Evolutionary conservation across 192 early-diverging fungal species (phyloP).

Genomic region (Backusella psychrophila): DNA sequence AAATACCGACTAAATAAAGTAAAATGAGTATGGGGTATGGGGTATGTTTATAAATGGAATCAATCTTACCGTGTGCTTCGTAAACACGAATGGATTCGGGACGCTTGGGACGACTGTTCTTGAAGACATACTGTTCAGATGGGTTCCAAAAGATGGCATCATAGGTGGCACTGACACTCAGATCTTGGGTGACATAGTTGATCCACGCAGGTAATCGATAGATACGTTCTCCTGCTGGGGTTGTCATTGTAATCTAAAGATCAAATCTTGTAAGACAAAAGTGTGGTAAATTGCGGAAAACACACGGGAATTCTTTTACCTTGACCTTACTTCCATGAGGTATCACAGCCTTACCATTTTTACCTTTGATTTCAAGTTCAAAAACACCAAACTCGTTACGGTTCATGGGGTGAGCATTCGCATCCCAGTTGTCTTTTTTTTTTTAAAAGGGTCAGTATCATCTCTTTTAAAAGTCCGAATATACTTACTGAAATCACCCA

Average conservation of each 20-base stretch:
- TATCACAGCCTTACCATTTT: constrained; percentile 65
- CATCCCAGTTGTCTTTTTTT: constrained; percentile 93
- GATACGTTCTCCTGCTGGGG: constrained; percentile 65
- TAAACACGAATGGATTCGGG: constrained; percentile 78
- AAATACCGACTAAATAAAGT: constrained; percentile 77
- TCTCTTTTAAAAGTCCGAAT: constrained; percentile 1
- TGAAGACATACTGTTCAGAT: constrained; percentile 69
- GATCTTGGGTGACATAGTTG: constrained; percentile 81
- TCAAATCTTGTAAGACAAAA: background rate
- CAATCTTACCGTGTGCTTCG: constrained; percentile 82
- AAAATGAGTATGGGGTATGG: background rate
- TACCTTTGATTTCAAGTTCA: constrained; percentile 70
- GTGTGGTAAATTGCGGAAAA: too few relatives aligned
- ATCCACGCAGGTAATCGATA: constrained; percentile 92
- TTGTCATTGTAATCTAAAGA: constrained; percentile 68
- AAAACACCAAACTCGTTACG: constrained; percentile 83
- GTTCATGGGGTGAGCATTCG: constrained; percentile 69
- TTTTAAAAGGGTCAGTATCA: background rate
- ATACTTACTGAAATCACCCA: constrained; percentile 90
- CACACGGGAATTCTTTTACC: constrained; percentile 30
- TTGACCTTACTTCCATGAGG: constrained; percentile 88
- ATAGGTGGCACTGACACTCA: constrained; percentile 74
- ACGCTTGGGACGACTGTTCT: constrained; percentile 69
- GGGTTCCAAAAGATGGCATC: constrained; percentile 97
- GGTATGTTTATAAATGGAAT: background rate